Evolutionary conservation across 208 protist genomes (phyloP), one percentile per base, ranked within the genome.

Genomic region (Porcisia hertigi): DNA sequence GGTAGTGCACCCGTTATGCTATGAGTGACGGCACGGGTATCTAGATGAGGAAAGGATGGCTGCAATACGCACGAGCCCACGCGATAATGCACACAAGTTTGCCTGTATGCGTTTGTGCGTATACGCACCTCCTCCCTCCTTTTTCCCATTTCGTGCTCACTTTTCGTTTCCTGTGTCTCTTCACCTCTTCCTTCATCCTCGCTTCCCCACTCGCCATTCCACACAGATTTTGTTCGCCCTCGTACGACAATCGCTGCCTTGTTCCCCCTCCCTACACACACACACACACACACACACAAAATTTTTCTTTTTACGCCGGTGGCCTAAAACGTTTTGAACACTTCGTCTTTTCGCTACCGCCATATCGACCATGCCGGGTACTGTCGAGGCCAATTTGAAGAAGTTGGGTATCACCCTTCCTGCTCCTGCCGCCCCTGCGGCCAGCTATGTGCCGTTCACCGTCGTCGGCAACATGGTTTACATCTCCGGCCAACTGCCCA

Each of bases 401-500:
- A 83, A 89, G 69, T 82, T 96, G 23, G 86, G 84, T 80, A 76
- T 94, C 60, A 89, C 66, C 49, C 79, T 96, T 47, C 90, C 89
- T 25, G 60, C 69, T n/a, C 79, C 85, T 53, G 81, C 88, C n/a
- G 81, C 84, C 9, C 89, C 92, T n/a, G 83, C 79, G 25, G 88
- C 88, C 20, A 91, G 88, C 80, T 96, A 94, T 72, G 49, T 90
- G 49, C 87, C 92, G n/a, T 94, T 83, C 84, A 79, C 63, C 69
- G 69, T 82, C 63, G 83, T 71, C 41, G 80, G 81, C 45, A 76
- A 75, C 25, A 81, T 75, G 39, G 60, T 94, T 36, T 86, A 91
- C 82, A 77, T 96, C 69, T 90, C 89, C 45, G 92, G 92, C 41
- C 92, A 96, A 79, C 80, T 96, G 36, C 90, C 92, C 30, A 94